These are phyloP conservation scores for Nicotiana undulata DNA, from an alignment of 257 asterid species.

Conservation along the genomic window DNA sequence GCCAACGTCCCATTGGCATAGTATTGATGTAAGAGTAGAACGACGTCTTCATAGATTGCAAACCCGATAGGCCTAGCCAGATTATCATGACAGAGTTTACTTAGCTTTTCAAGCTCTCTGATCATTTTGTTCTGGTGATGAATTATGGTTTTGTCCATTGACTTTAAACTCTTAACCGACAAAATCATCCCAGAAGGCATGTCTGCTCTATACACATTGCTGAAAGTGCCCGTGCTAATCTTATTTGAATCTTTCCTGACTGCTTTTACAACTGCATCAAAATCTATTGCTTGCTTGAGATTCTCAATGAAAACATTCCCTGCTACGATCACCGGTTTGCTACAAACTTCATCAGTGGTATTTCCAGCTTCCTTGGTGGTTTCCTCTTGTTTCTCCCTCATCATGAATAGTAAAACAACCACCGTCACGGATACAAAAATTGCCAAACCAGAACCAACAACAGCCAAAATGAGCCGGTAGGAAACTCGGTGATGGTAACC, in stretches of 20 bases:
- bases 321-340: slow-evolving; percentile 62
- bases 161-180: slow-evolving; percentile 64
- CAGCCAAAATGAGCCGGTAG: slow-evolving; percentile 67
- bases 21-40: slow-evolving; percentile 62
- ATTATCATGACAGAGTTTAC: slow-evolving; percentile 78
- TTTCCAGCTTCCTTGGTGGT: slow-evolving; percentile 39
- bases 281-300: slow-evolving; percentile 81
- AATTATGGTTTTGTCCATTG: slow-evolving; percentile 66
- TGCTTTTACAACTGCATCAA: slow-evolving; percentile 74
- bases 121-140: slow-evolving; percentile 80
- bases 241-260: slow-evolving; percentile 66
- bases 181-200: slow-evolving; percentile 90
- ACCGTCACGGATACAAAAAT: slow-evolving; percentile 65
- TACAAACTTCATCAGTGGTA: slow-evolving; percentile 25
- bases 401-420: slow-evolving; percentile 73
- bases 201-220: slow-evolving; percentile 77
- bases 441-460: slow-evolving; percentile 84
- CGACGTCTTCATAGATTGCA: slow-evolving; percentile 68
- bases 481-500: slow-evolving; percentile 73
- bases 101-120: slow-evolving; percentile 82
- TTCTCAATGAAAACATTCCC: slow-evolving; percentile 80
- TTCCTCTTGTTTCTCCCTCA: slow-evolving; percentile 86
- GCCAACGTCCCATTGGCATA: slow-evolving; percentile 62
- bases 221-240: slow-evolving; percentile 72
- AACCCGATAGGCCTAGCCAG: slow-evolving; percentile 80